Conservation (phyloP, 768 basidiomycete species). For the Botryobasidium botryosum region DNA sequence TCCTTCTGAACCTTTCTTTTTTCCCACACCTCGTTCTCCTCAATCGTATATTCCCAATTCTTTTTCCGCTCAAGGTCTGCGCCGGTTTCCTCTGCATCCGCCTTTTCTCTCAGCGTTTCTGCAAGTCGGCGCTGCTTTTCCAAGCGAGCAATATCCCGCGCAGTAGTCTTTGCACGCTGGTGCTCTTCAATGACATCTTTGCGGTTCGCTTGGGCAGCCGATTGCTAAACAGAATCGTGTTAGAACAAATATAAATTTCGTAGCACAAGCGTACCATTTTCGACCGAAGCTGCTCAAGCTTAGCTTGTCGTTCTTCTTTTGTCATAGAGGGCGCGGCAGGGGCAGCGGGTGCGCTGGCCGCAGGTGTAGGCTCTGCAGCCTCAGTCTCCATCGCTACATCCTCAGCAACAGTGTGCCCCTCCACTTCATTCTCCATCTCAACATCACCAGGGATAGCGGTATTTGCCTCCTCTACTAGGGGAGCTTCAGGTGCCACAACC, state of each 20-base stretch:
- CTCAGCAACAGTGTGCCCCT: conserved; percentile 14
- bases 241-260: background rate
- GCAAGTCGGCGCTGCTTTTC: conserved; percentile 85
- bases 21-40: conserved; percentile 96
- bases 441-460: conserved; percentile 2
- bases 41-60: conserved; percentile 91
- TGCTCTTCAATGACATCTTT: conserved; percentile 74
- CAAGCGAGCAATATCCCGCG: conserved; percentile 63
- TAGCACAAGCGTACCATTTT: conserved; percentile 46
- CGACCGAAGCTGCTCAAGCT: conserved; percentile 56
- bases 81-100: conserved; percentile 80
- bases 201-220: conserved; percentile 69
- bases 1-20: conserved; percentile 70
- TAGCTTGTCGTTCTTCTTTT: conserved; percentile 60
- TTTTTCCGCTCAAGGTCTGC: conserved; percentile 80
- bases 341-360: conserved; percentile 12
- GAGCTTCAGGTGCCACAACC: conserved; percentile 1
- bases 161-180: conserved; percentile 55
- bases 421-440: conserved; percentile 9
- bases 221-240: conserved; percentile 35
- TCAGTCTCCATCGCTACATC: conserved; percentile 18
- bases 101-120: conserved; percentile 66
- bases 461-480: conserved; percentile 4
- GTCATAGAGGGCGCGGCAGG: conserved; percentile 20
- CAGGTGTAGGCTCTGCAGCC: conserved; percentile 8